phyloP scores from a whole-genome alignment of 495 filamentous ascomycete species.

The Parachaetomium inaequale region DNA sequence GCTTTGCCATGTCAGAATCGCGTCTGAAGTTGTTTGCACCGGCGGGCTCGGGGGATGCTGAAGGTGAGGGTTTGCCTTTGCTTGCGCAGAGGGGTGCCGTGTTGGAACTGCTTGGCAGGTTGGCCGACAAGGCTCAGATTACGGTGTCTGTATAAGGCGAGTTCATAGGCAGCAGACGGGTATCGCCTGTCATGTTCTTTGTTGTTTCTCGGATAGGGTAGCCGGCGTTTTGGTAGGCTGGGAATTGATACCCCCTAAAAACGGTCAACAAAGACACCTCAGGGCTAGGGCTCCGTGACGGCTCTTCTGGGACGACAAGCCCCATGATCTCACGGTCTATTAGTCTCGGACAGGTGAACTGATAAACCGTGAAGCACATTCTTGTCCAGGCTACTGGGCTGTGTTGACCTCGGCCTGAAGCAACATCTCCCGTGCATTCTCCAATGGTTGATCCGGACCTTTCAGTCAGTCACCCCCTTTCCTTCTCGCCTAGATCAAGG shows the following conservation, averaged over 20 bases:
- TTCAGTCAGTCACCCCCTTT: too few relatives aligned
- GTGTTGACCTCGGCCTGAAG: too few relatives aligned
- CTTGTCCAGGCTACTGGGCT: too few relatives aligned
- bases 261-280: not conserved
- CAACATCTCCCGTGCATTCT: too few relatives aligned
- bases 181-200: not conserved
- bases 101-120: conserved; percentile 2
- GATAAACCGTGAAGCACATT: too few relatives aligned
- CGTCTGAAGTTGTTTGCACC: conserved; percentile 43
- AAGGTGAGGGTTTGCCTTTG: not conserved
- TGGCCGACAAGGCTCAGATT: conserved; percentile 7
- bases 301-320: too few relatives aligned
- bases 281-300: too few relatives aligned
- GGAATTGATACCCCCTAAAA: not conserved
- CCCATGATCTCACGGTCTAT: too few relatives aligned
- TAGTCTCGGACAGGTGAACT: too few relatives aligned
- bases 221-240: not conserved
- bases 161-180: not conserved
- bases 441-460: too few relatives aligned
- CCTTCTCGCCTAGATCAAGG: too few relatives aligned
- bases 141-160: not conserved
- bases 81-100: conserved; percentile 2
- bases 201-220: not conserved
- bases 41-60: not conserved
- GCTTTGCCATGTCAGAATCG: conserved; percentile 44